phyloP scores from a whole-genome alignment of 2,329 filamentous ascomycete species.

The Lasiodiplodia gonubiensis region DNA sequence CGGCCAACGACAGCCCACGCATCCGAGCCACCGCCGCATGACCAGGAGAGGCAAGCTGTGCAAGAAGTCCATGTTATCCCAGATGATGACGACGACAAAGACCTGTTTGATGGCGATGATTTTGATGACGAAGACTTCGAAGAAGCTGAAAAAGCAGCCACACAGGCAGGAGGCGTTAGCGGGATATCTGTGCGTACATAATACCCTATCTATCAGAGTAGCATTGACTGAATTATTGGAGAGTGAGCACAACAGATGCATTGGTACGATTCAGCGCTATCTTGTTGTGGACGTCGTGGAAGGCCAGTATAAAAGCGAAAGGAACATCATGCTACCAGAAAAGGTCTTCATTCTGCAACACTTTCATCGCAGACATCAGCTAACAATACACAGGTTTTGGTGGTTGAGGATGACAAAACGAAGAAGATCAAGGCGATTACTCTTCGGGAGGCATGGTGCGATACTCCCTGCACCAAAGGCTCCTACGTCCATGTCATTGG shows the following conservation, averaged over 20 bases:
- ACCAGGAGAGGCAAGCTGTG: neutral
- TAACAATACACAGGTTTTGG: slow-evolving; percentile 67
- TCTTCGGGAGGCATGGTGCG: slow-evolving; percentile 84
- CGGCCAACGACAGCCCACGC: slow-evolving; percentile 41
- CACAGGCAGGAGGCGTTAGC: slow-evolving; percentile 64
- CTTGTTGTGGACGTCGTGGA: slow-evolving; percentile 76
- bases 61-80: slow-evolving; percentile 35
- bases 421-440: slow-evolving; percentile 71
- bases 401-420: slow-evolving; percentile 79
- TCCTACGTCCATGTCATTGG: slow-evolving; percentile 89
- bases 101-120: slow-evolving; percentile 74
- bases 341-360: slow-evolving; percentile 63
- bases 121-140: slow-evolving; percentile 73
- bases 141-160: slow-evolving; percentile 73
- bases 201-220: slow-evolving; percentile 17
- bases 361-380: slow-evolving; percentile 21
- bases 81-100: slow-evolving; percentile 74
- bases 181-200: slow-evolving; percentile 31
- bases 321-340: slow-evolving; percentile 66
- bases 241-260: slow-evolving; percentile 65
- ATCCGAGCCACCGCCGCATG: slow-evolving; percentile 23
- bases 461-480: slow-evolving; percentile 75
- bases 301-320: slow-evolving; percentile 69
- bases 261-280: slow-evolving; percentile 84
- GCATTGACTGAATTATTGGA: slow-evolving; percentile 66